These are phyloP conservation scores for Hypoxylon rickii DNA, from an alignment of 495 filamentous ascomycete genomes.

Conservation along the genomic window DNA sequence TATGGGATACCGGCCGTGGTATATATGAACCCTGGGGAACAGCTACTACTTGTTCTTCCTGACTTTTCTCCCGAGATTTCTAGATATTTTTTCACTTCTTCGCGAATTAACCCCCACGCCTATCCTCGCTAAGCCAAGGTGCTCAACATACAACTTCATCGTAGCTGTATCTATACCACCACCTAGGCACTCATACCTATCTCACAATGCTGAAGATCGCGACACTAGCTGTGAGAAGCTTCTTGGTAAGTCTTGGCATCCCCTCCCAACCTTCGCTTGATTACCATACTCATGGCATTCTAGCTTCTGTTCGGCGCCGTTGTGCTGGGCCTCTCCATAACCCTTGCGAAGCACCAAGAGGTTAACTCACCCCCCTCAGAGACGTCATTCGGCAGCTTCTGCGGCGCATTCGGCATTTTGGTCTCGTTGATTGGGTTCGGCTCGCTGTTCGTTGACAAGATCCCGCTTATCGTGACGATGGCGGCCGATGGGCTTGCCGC, in stretches of 20 bases:
- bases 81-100: not conserved
- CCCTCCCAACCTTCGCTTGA: not conserved
- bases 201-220: conserved; percentile 25
- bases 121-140: no score
- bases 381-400: conserved; percentile 52
- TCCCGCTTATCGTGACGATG: conserved; percentile 46
- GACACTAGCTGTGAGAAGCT: conserved; percentile 10
- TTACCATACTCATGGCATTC: conserved; percentile 10
- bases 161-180: not conserved
- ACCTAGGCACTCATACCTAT: not conserved
- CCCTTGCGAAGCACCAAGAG: conserved; percentile 50
- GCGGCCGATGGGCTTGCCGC: conserved; percentile 49
- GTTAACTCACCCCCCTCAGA: conserved; percentile 42
- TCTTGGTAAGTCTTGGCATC: conserved; percentile 14
- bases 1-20: not conserved
- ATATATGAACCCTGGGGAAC: not conserved
- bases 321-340: conserved; percentile 53
- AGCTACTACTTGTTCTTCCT: not conserved
- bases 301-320: conserved; percentile 52
- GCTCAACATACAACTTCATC: not conserved
- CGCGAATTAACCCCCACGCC: not conserved
- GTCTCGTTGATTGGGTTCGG: conserved; percentile 45
- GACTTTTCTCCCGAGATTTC: not conserved
- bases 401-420: conserved; percentile 55
- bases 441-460: conserved; percentile 43